Evolutionary conservation across 2,329 filamentous ascomycete genomes (phyloP), one percentile per base, ranked within the genome.

Genomic region (Chaetomium sp.): DNA sequence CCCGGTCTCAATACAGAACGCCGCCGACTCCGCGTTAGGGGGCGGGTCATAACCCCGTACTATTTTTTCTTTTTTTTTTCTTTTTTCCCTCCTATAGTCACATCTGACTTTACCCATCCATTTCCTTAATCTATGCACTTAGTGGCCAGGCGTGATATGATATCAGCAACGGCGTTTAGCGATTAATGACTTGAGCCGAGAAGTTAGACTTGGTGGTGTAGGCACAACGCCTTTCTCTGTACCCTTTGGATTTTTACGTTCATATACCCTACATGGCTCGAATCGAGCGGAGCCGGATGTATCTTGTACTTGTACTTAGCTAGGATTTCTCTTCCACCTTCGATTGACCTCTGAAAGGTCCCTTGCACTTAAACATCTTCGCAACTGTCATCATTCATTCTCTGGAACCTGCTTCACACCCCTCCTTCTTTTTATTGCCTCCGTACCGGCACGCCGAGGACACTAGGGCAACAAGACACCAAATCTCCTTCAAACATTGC

Each of bases 1-100:
- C 0, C 84, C 85, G 1, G 77, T 79, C 25, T 74, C 81, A 10
- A 69, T 85, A 64, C 79, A 79, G 21, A 53, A 62, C n/a, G 56
- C 53, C 3, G 51, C 57, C 1, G 54, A 58, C 47, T 38, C 64
- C 1, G 38, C 50, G 9, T 4, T 19, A 12, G 59, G 49, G 16
- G 49, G 38, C 45, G 58, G 27, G 31, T 25, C n/a, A 49, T 59
- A 31, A 57, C 6, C 45, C 27, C 4, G 7, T 12, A 19, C 29
- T 16, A 19, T n/a, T 4, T 45, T 16, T 50, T 2, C 10, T 23
- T 21, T 45, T 25, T 31, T 35, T 50, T 5, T 16, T 23, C 21
- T 47, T 45, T 31, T 21, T 3, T 33, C 29, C 33, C 21, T 16
- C 19, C 5, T 55, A 33, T 45, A 57, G 23, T 51, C 51, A 19